Evolutionary conservation across 176 grass and related monocot genomes (phyloP).

Genomic region (Ampelocalamus luodianensis): DNA sequence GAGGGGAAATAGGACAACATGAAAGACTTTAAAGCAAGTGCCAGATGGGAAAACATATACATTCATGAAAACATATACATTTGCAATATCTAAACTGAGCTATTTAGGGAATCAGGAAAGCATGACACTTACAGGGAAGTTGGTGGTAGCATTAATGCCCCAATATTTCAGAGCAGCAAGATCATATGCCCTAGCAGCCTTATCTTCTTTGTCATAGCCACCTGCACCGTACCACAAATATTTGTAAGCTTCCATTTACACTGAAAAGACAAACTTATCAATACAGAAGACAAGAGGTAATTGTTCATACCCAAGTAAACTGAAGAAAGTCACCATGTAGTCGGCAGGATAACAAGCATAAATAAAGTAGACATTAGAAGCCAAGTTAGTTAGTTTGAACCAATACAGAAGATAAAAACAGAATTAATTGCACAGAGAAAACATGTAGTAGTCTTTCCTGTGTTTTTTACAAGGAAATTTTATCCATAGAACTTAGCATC

Average conservation of each 20-base stretch:
- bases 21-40: slow-evolving; percentile 18
- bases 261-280: neutral
- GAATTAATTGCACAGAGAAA: neutral
- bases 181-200: slow-evolving; percentile 91
- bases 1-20: neutral
- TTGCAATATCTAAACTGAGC: neutral
- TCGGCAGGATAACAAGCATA: slow-evolving; percentile 29
- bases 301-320: slow-evolving; percentile 78
- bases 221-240: slow-evolving; percentile 49
- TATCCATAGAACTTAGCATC: neutral
- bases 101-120: neutral
- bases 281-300: neutral
- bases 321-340: slow-evolving; percentile 45
- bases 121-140: slow-evolving; percentile 62
- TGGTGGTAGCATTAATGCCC: slow-evolving; percentile 73
- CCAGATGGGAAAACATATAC: neutral
- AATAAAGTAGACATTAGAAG: slow-evolving; percentile 36
- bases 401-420: slow-evolving; percentile 7
- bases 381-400: slow-evolving; percentile 47
- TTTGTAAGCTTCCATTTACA: slow-evolving; percentile 9
- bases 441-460: neutral
- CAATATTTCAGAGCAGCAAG: slow-evolving; percentile 91
- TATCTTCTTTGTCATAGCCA: slow-evolving; percentile 95
- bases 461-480: neutral
- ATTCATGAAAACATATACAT: slow-evolving; percentile 1